Base-by-base conservation (phyloP, 768 basidiomycete species). In the Lactifluus rugatus region DNA sequence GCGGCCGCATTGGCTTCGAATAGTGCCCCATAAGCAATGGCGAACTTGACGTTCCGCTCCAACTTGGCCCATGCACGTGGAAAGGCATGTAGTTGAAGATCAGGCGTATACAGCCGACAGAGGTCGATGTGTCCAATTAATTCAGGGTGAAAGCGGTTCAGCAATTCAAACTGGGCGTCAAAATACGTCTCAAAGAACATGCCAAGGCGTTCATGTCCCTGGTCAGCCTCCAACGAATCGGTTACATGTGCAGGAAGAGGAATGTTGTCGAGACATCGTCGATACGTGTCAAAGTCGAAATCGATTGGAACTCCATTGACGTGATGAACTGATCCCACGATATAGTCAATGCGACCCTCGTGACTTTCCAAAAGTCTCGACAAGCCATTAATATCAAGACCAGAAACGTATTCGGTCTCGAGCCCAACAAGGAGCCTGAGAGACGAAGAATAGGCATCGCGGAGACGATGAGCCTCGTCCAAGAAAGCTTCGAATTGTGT, bases 1-100 rank as follows among this genome's bases (percentile, higher is more conserved):
- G 93, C 93, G 10, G 96, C 90, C 23, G 93, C 84, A 65, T 95
- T 98, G 34, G 89, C 73, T 72, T 99, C 96, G 66, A 98, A 97
- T 57, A 96, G 70, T 2, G 90, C 95, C 2, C 93, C 94, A 70
- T 97, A 96, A 13, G 66, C 72, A 14, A 86, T 76, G 1, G 85
- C 92, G 58, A 73, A 84, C 50, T 69, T 66, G 61, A 98, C 72
- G 70, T 98, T 98, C 64, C 92, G 73, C 69, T 81, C 78, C 36
- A 93, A 71, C 68, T 80, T 83, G 42, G 74, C 70, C 79, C 81
- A 84, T 7, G 86, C 85, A 1, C 66, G 68, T 17, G 83, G 78
- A 66, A 78, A 83, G 42, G 78, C 74, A n/a, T 69, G 65, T 58
- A 93, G 76, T 23, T 68, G 69, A 54, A 88, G 68, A 19, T 70